Base-by-base conservation (phyloP, 805 yeast species). In the Nakazawaea wickerhamii region DNA sequence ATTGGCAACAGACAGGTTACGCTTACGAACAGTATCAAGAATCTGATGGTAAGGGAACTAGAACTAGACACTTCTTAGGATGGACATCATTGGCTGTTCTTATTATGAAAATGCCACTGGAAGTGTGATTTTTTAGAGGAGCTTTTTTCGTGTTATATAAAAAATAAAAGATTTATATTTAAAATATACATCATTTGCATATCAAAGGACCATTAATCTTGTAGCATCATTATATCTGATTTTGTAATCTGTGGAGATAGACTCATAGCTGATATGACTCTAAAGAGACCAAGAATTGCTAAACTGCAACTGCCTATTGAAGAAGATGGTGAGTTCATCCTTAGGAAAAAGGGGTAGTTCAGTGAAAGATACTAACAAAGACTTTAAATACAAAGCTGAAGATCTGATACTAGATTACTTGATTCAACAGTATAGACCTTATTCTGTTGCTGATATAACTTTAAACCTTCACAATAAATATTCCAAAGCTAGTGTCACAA, bases 21-120 rank as follows among this genome's bases (percentile, higher is more conserved):
- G 87, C 86, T 5, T 91, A 89, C 84, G 99, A 93, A 55, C 91
- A 88, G 56, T 93, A 93, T 59, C 81, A 85, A 50, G 91, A 87
- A 48, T 57, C 53, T 11, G 77, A 79, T 7, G 99, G 99, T 1
- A 58, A 63, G 2, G 85, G 88, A 3, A 75, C 75, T 50, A 90
- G 97, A 6, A 90, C 91, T 8, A 81, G 84, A 59, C 91, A 87
- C 57, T 93, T 93, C 64, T 69, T 87, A 32, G 99, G 99, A 2
- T 93, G 99, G 99, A 81, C 97, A 1, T 79, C 95, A 1, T 64
- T 88, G 46, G 84, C 85, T 10, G 77, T 85, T 4, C 68, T 78
- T 48, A 85, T 93, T 55, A 84, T 93, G 91, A 73, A 74, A 43
- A 82, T 85, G 93, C 91, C 93, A 1, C 81, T 75, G 45, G 48